Percentiles rank a stretch among this genome's conserved stretches.
Conservation (phyloP, 1,284 basidiomycete species). For the Laetiporus sulphureus region DNA sequence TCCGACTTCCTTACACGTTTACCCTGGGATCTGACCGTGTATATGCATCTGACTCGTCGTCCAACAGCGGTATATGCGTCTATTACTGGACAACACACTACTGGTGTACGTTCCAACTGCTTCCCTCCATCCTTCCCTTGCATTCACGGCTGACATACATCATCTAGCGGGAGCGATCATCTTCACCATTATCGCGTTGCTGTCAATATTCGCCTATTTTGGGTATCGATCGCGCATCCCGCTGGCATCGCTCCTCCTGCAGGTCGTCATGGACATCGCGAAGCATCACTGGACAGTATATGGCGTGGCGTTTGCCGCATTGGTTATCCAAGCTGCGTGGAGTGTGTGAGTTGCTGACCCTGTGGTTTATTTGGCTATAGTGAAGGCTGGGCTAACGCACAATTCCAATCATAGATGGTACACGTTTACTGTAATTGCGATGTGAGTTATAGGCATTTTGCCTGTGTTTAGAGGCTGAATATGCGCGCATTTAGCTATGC, state of each 20-base stretch:
- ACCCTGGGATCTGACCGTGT: neutral
- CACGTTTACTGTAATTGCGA: conserved; percentile 63
- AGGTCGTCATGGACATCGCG: conserved; percentile 78
- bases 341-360: conserved; percentile 47
- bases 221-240: conserved; percentile 72
- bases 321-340: conserved; percentile 65
- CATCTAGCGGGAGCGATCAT: conserved; percentile 64
- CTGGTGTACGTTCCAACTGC: conserved; percentile 48
- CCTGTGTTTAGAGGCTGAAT: neutral
- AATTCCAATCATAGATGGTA: conserved; percentile 61
- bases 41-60: conserved; percentile 1
- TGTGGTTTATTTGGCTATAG: neutral
- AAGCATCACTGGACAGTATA: conserved; percentile 82
- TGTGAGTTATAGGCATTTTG: conserved; percentile 32
- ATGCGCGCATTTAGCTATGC: conserved; percentile 42
- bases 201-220: conserved; percentile 60
- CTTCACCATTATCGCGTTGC: conserved; percentile 63
- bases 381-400: too few relatives aligned
- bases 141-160: neutral
- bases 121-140: neutral
- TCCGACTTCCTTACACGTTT: conserved; percentile 1
- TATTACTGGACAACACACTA: conserved; percentile 79
- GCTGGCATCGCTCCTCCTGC: conserved; percentile 69
- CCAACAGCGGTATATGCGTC: conserved; percentile 53
- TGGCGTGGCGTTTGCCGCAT: conserved; percentile 65